Evolutionary conservation across 257 asterid species (phyloP).

Genomic region (Solanum tarijense): DNA sequence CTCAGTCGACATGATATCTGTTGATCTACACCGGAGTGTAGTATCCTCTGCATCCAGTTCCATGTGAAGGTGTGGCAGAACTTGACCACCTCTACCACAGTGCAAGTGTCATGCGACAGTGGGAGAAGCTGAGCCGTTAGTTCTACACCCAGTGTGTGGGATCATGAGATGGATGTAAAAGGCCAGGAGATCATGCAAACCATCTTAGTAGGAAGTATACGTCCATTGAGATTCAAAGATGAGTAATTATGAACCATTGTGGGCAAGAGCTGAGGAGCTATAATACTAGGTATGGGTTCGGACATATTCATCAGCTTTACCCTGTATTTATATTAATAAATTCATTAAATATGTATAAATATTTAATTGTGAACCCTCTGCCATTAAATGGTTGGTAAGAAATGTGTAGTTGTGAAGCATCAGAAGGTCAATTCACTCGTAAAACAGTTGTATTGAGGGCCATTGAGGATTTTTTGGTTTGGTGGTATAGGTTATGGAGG

Average conservation of each 20-base stretch:
- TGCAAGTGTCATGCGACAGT: not conserved
- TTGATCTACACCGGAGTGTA: not conserved
- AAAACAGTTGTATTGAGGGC: not conserved
- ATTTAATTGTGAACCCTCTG: not conserved
- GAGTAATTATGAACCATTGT: not conserved
- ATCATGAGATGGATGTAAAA: not conserved
- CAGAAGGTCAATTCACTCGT: not conserved
- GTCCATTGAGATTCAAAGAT: not conserved
- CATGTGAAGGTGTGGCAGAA: not conserved
- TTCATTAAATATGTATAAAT: not conserved
- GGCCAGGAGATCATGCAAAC: not conserved
- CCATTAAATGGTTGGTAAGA: not conserved
- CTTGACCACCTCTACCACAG: not conserved
- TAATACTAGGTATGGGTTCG: not conserved
- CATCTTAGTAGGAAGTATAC: not conserved
- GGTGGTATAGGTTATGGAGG: not conserved
- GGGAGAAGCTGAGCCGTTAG: not conserved
- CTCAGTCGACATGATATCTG: conserved; percentile 40
- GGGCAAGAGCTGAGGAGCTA: not conserved
- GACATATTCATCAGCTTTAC: not conserved
- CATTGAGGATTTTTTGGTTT: not conserved
- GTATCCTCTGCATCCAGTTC: not conserved
- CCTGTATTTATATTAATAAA: not conserved
- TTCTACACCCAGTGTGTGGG: not conserved
- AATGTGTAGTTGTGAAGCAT: not conserved